Conservation (phyloP, 2,329 filamentous ascomycete species). For the Botrytis aclada region DNA sequence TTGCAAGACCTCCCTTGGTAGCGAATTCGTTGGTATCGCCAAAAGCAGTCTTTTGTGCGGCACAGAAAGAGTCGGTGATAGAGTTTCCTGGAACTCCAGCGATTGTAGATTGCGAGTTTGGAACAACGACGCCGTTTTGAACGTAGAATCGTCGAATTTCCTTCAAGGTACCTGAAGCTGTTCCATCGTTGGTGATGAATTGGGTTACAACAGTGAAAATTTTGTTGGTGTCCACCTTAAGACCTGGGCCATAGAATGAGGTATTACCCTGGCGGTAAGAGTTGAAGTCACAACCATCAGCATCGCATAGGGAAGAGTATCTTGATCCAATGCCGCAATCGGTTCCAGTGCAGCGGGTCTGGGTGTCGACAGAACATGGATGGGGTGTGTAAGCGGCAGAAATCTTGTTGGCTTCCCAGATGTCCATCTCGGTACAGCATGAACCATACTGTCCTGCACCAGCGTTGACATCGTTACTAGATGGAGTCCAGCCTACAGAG, state of each 20-base stretch:
- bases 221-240: conserved; percentile 50
- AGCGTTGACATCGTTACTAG: conserved; percentile 49
- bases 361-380: conserved; percentile 48
- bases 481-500: conserved; percentile 50
- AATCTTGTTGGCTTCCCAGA: conserved; percentile 62
- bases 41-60: conserved; percentile 53
- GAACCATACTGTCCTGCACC: conserved; percentile 54
- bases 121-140: conserved; percentile 51
- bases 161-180: conserved; percentile 48
- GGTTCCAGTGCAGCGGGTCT: conserved; percentile 44
- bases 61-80: conserved; percentile 58
- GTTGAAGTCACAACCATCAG: conserved; percentile 62
- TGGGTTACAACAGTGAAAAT: conserved; percentile 58
- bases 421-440: conserved; percentile 68
- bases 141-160: conserved; percentile 57
- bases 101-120: conserved; percentile 48
- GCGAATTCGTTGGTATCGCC: conserved; percentile 53
- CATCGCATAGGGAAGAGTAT: conserved; percentile 56
- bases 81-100: conserved; percentile 49
- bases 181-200: conserved; percentile 52
- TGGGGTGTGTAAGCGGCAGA: conserved; percentile 59
- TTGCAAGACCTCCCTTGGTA: conserved; percentile 52
- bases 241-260: conserved; percentile 53
- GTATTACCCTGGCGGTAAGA: conserved; percentile 56
- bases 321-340: conserved; percentile 47